A percentile compares a stretch with the other conserved stretches of the same genome.
These are phyloP conservation scores for Clonostachys chloroleuca DNA, from an alignment of 2,329 filamentous ascomycete genomes.

Conservation along the genomic window DNA sequence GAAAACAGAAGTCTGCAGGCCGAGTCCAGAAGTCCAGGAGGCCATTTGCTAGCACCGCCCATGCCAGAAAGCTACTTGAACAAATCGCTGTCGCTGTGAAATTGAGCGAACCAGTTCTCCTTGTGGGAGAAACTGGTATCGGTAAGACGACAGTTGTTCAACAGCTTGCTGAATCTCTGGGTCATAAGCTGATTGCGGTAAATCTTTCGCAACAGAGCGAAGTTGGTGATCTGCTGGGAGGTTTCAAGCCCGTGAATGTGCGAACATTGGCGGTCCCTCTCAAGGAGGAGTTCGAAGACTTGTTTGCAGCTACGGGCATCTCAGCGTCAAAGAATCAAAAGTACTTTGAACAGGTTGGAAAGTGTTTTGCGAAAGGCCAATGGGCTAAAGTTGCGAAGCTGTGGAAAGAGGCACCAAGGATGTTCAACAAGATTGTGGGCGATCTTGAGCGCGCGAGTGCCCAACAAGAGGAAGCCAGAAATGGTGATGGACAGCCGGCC, in stretches of 20 bases:
- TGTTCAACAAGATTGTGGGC: slow-evolving; percentile 70
- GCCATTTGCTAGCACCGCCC: slow-evolving; percentile 83
- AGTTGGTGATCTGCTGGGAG: slow-evolving; percentile 89
- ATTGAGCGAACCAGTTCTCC: slow-evolving; percentile 80
- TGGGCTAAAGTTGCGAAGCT: slow-evolving; percentile 85
- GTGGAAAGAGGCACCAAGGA: slow-evolving; percentile 84
- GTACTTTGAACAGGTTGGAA: slow-evolving; percentile 77
- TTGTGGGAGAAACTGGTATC: slow-evolving; percentile 98
- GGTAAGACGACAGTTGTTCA: slow-evolving; percentile 97
- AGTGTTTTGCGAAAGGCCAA: slow-evolving; percentile 74
- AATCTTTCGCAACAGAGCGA: slow-evolving; percentile 98
- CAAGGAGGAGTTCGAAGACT: slow-evolving; percentile 88
- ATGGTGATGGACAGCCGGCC: slow-evolving; percentile 48
- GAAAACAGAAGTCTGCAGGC: slow-evolving; percentile 48
- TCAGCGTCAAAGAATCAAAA: slow-evolving; percentile 82
- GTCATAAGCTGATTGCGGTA: slow-evolving; percentile 84
- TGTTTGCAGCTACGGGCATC: slow-evolving; percentile 82
- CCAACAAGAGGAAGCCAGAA: slow-evolving; percentile 24
- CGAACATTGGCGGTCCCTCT: slow-evolving; percentile 83
- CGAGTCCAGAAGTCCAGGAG: slow-evolving; percentile 47
- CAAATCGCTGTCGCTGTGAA: slow-evolving; percentile 81
- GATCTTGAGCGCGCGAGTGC: slow-evolving; percentile 42
- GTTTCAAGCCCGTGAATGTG: slow-evolving; percentile 93
- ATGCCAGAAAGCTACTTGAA: slow-evolving; percentile 81
- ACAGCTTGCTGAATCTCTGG: slow-evolving; percentile 78